Evolutionary conservation across 345 rosid genomes (phyloP), one percentile per base, ranked within the genome.

Genomic region (Eucalyptus decipiens): DNA sequence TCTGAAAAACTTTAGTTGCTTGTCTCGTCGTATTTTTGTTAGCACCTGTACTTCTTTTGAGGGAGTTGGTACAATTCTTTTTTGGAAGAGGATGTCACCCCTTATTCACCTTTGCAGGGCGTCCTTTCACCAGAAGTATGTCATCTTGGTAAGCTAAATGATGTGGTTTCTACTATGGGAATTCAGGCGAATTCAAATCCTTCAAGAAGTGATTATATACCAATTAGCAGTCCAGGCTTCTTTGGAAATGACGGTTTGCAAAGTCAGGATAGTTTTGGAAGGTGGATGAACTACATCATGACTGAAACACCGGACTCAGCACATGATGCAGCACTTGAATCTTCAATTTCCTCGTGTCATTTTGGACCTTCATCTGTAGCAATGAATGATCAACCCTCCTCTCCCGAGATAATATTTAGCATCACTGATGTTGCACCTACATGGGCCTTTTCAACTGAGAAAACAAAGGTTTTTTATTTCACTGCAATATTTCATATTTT

Each of bases 211-310:
- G 93, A 93, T 89, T 87, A 92, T 89, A 86, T 17, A 85, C 85
- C 89, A 48, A 72, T 88, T 88, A 91, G 91, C 92, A 94, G 93
- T 89, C 86, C 91, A 90, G 94, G 93, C 90, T 89, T 89, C 91
- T 90, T 92, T 91, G 92, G 89, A 40, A 89, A 94, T 91, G 94
- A 91, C 65, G 94, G 95, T 92, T 91, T 94, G 89, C 95, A 94
- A 90, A 96, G 94, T 91, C 97, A 95, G 91, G 99, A 95, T 90
- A 98, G 96, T 93, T 95, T 96, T 91, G 97, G 98, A 89, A 93
- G 90, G 92, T 98, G 99, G 99, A 93, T 97, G 91, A 91, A 94
- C 92, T 91, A 86, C 72, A 88, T 96, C 80, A 91, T 95, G 86
- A 89, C 93, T 12, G 95, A 94, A 87, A 91, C 98, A 86, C 93